phyloP scores from a whole-genome alignment of 2,329 filamentous ascomycete genomes.

The Aspergillus carbonarius region DNA sequence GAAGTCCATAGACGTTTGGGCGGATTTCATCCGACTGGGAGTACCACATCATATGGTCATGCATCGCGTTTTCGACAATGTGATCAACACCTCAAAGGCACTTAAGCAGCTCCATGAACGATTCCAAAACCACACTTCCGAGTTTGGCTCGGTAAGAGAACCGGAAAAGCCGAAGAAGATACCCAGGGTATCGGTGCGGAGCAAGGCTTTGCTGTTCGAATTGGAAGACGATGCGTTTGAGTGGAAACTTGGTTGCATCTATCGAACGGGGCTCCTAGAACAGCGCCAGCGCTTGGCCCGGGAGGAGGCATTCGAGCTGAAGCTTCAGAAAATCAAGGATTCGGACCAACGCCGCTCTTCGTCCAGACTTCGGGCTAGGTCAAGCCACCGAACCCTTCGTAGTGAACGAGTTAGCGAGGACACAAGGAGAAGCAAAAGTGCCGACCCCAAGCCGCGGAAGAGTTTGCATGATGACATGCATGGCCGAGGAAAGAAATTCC shows the following conservation, averaged over 20 bases:
- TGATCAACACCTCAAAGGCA: conserved; percentile 83
- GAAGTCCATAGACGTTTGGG: conserved; percentile 76
- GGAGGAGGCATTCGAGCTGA: conserved; percentile 85
- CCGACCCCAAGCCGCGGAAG: conserved; percentile 47
- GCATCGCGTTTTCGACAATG: conserved; percentile 89
- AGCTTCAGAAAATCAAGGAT: conserved; percentile 79
- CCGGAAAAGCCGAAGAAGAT: conserved; percentile 84
- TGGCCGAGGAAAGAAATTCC: conserved; percentile 41
- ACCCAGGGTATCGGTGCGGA: conserved; percentile 79
- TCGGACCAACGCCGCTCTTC: conserved; percentile 55
- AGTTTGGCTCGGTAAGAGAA: conserved; percentile 81
- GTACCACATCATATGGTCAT: conserved; percentile 90
- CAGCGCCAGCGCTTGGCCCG: conserved; percentile 86
- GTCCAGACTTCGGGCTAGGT: conserved; percentile 55
- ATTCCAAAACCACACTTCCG: conserved; percentile 81
- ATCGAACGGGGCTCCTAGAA: conserved; percentile 82
- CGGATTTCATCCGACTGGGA: conserved; percentile 82
- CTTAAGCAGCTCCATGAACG: conserved; percentile 89
- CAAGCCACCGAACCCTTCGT: conserved; percentile 48
- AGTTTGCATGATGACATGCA: conserved; percentile 31
- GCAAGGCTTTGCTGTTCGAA: conserved; percentile 81
- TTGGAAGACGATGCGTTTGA: conserved; percentile 96
- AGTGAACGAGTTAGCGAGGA: conserved; percentile 40
- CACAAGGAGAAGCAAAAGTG: conserved; percentile 56
- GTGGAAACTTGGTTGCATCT: conserved; percentile 95